Conservation (phyloP, 106 monocot species). For the Hemerocallis citrina region DNA sequence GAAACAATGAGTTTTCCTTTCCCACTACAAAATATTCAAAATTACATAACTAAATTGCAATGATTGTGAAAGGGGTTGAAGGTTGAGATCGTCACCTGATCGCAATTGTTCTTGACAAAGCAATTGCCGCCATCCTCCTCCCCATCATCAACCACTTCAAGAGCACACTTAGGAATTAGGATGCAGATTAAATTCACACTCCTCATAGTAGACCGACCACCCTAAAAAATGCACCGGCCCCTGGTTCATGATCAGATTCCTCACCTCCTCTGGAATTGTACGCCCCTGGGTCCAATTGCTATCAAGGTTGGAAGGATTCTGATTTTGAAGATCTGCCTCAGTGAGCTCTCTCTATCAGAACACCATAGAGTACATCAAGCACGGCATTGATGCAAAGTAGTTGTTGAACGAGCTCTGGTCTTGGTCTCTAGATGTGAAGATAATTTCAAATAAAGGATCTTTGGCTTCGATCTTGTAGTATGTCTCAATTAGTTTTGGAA, state of each 20-base stretch:
- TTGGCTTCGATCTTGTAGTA: slow-evolving; percentile 55
- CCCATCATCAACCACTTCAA: slow-evolving; percentile 2
- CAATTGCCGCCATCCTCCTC: not conserved
- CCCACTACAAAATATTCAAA: not conserved
- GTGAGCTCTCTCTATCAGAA: slow-evolving; percentile 25
- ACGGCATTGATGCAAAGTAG: slow-evolving; percentile 52
- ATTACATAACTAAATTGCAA: no score
- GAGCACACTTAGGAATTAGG: slow-evolving; percentile 29
- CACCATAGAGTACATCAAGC: slow-evolving; percentile 46
- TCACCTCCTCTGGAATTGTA: slow-evolving; percentile 46
- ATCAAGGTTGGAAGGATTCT: slow-evolving; percentile 47
- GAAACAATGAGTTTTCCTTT: no score
- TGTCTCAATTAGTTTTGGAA: slow-evolving; percentile 30
- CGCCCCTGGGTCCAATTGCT: slow-evolving; percentile 41
- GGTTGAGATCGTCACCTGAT: no score
- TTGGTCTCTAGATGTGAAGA: slow-evolving; percentile 43
- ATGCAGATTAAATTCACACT: slow-evolving; percentile 38
- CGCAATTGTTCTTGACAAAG: not conserved
- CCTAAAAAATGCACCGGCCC: slow-evolving; percentile 39
- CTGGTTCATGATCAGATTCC: slow-evolving; percentile 30
- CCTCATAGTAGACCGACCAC: slow-evolving; percentile 35
- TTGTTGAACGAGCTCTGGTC: slow-evolving; percentile 42
- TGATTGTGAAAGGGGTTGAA: no score
- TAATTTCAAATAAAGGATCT: slow-evolving; percentile 34
- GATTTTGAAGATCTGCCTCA: slow-evolving; percentile 44